A percentile compares a stretch with the other conserved stretches of the same genome.
Conservation (phyloP, 164 flowering plant genomes). For the Taxillus chinensis region DNA sequence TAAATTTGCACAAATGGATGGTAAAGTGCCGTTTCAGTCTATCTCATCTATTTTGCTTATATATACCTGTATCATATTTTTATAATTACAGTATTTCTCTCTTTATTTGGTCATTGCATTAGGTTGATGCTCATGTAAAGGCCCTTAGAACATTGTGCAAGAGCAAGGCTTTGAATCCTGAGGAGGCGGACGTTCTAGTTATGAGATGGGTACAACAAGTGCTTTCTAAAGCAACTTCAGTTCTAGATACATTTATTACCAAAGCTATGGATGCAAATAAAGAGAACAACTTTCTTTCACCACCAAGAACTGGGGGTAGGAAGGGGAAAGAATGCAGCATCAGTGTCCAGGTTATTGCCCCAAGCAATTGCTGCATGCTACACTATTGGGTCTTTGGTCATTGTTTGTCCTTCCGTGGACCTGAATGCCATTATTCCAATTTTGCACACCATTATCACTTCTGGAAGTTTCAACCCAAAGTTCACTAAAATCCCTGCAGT, state of each 20-base stretch:
- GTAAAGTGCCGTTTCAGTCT: too few relatives aligned
- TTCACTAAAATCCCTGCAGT: conserved; percentile 27
- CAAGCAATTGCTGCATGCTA: conserved; percentile 61
- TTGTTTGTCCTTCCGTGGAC: conserved; percentile 70
- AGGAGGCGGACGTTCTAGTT: conserved; percentile 68
- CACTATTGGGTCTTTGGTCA: conserved; percentile 74
- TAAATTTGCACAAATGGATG: too few relatives aligned
- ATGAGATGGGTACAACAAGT: conserved; percentile 53
- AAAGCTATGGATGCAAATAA: conserved; percentile 29
- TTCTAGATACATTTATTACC: conserved; percentile 48
- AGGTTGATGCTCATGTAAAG: conserved; percentile 93
- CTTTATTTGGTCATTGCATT: background rate
- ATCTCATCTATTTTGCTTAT: too few relatives aligned
- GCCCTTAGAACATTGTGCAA: conserved; percentile 82
- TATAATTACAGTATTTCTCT: too few relatives aligned
- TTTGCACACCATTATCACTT: conserved; percentile 74
- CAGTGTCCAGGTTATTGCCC: conserved; percentile 17
- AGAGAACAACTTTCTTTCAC: conserved; percentile 38
- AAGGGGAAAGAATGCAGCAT: conserved; percentile 29
- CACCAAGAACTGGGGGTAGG: conserved; percentile 28
- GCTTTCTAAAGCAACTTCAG: conserved; percentile 50
- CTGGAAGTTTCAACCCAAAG: conserved; percentile 45
- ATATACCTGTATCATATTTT: too few relatives aligned
- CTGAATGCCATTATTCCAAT: conserved; percentile 45
- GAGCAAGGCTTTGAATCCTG: conserved; percentile 46